phyloP scores from a whole-genome alignment of 345 rosid species.

The Clarkia xantiana region DNA sequence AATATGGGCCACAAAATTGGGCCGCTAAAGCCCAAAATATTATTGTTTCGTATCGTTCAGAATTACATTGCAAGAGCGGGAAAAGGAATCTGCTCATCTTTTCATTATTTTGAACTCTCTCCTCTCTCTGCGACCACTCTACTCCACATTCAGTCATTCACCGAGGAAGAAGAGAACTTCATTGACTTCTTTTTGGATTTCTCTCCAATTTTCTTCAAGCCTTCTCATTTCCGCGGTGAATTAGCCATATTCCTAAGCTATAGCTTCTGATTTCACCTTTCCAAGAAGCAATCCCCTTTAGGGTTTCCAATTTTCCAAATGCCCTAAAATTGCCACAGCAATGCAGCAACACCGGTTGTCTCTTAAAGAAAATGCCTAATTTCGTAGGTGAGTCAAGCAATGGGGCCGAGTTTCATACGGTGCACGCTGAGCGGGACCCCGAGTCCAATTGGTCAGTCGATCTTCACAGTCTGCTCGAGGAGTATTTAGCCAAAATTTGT shows the following conservation, averaged over 20 bases:
- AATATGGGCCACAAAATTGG: too few species aligned
- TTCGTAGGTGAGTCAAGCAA: conserved; percentile 12
- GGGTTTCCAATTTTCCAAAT: neutral
- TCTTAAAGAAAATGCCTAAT: conserved; percentile 16
- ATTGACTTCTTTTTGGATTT: neutral
- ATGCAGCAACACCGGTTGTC: neutral
- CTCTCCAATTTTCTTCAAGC: neutral
- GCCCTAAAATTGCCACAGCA: neutral
- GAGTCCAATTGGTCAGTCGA: conserved; percentile 92
- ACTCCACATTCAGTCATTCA: too few species aligned
- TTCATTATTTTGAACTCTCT: too few species aligned
- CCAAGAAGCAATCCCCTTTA: neutral
- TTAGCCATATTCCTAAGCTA: neutral
- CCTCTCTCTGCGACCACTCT: too few species aligned
- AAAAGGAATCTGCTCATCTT: too few species aligned
- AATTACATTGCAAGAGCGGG: too few species aligned
- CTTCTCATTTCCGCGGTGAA: neutral
- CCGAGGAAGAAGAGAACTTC: neutral
- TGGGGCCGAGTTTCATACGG: conserved; percentile 31
- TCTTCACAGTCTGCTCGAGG: conserved; percentile 73
- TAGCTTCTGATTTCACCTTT: neutral
- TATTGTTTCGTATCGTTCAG: too few species aligned
- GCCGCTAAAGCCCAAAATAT: too few species aligned
- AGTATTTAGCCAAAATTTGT: conserved; percentile 75
- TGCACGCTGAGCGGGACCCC: conserved; percentile 78